A percentile compares a stretch with the other conserved stretches of the same genome.
Evolutionary conservation across 1,139 yeast species (phyloP).

Genomic region (Blastobotrys apis): DNA sequence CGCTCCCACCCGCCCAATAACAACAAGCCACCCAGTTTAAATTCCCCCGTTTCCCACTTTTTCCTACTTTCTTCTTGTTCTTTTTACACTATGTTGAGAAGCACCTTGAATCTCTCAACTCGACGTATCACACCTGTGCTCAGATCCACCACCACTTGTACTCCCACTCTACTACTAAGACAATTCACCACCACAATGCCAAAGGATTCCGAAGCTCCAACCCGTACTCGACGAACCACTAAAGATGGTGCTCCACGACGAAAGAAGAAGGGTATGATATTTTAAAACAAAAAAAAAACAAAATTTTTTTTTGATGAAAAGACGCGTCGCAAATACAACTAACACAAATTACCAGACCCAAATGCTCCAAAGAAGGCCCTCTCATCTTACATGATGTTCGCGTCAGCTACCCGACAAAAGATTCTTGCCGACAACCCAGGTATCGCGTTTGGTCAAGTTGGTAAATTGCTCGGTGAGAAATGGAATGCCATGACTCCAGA

Average conservation of each 20-base stretch:
- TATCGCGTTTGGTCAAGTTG: slow-evolving; percentile 65
- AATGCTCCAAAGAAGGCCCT: slow-evolving; percentile 98
- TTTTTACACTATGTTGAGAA: slow-evolving; percentile 4
- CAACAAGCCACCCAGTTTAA: too few species aligned
- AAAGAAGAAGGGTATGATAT: slow-evolving; percentile 17
- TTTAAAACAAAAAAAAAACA: neutral
- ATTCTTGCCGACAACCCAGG: slow-evolving; percentile 95
- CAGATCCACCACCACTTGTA: too few species aligned
- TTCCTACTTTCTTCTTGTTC: slow-evolving; percentile 1
- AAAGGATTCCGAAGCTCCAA: slow-evolving; percentile 7
- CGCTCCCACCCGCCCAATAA: too few species aligned
- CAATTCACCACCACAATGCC: slow-evolving; percentile 9
- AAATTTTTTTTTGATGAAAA: too few species aligned
- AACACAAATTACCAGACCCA: slow-evolving; percentile 49
- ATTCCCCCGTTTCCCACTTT: too few species aligned
- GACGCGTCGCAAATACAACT: neutral
- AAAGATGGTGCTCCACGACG: slow-evolving; percentile 15
- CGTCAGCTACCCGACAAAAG: slow-evolving; percentile 79
- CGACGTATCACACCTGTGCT: neutral
- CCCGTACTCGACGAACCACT: slow-evolving; percentile 12
- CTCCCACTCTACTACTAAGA: too few species aligned
- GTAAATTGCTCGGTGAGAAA: slow-evolving; percentile 74
- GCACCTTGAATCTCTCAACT: neutral
- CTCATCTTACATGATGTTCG: slow-evolving; percentile 98
- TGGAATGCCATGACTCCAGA: slow-evolving; percentile 87